Evolutionary conservation across 331 rosid species (phyloP).

Genomic region (Malus hybrid): DNA sequence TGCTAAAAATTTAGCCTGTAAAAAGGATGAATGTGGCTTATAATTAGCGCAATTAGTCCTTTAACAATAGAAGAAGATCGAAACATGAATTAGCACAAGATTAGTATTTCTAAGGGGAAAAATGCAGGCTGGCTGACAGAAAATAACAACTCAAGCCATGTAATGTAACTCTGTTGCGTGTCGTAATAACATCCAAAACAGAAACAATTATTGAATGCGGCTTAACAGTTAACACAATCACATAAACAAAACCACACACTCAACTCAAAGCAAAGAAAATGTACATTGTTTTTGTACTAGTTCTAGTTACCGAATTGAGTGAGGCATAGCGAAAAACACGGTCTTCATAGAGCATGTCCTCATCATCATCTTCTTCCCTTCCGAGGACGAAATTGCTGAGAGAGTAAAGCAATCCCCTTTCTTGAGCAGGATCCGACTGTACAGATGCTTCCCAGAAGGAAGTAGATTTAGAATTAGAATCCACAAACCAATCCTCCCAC

Average conservation of each 20-base stretch:
- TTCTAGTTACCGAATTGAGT: slow-evolving; percentile 51
- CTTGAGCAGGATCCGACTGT: slow-evolving; percentile 23
- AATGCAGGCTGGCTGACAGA: background rate
- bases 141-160: background rate
- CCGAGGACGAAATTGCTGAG: slow-evolving; percentile 45
- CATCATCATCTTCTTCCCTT: slow-evolving; percentile 54
- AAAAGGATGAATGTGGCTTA: slow-evolving; percentile 11
- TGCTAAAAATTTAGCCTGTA: slow-evolving; percentile 87
- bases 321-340: slow-evolving; percentile 89
- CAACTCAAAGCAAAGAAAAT: background rate
- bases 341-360: slow-evolving; percentile 84
- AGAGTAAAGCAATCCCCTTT: slow-evolving; percentile 47
- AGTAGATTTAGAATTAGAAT: slow-evolving; percentile 28
- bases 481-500: slow-evolving; percentile 90
- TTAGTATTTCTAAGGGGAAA: slow-evolving; percentile 2
- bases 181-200: background rate
- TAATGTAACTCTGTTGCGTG: background rate
- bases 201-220: background rate
- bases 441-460: slow-evolving; percentile 36
- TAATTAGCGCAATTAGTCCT: background rate
- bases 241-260: background rate
- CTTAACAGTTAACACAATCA: background rate
- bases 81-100: slow-evolving; percentile 4
- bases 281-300: background rate
- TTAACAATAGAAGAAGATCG: background rate